Evolutionary conservation across 2,329 filamentous ascomycete species (phyloP).

Genomic region (Trichoderma simmonsii): DNA sequence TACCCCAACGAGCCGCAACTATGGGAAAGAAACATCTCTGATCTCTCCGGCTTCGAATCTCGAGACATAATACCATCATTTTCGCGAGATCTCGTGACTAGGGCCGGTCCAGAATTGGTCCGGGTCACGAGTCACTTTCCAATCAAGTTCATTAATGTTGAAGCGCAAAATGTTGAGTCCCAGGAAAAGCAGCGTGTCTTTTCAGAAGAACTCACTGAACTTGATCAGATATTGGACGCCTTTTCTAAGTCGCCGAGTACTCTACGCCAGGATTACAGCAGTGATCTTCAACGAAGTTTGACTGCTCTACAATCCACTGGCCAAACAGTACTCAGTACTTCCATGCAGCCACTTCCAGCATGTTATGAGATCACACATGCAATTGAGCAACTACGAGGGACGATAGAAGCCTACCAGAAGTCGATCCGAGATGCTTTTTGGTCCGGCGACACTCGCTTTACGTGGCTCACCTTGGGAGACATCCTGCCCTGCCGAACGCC

Average conservation of each 20-base stretch:
- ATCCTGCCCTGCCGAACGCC: conserved; percentile 43
- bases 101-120: background rate
- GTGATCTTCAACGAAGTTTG: conserved; percentile 19
- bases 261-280: conserved; percentile 22
- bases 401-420: background rate
- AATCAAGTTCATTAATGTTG: background rate
- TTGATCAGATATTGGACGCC: background rate
- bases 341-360: too few species aligned
- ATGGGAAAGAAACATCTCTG: too few species aligned
- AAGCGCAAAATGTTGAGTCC: background rate
- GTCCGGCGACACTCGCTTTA: background rate
- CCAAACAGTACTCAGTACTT: too few species aligned
- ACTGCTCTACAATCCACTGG: too few species aligned
- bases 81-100: background rate
- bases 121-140: background rate
- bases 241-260: conserved; percentile 9
- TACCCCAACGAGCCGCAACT: too few species aligned
- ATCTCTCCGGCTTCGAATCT: background rate
- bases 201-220: background rate
- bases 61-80: background rate
- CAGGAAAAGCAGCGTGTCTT: background rate
- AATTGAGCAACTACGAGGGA: background rate
- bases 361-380: too few species aligned
- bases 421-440: background rate
- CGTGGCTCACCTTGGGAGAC: conserved; percentile 22